A percentile compares a stretch with the other conserved stretches of the same genome.
Evolutionary conservation across 345 rosid species (phyloP).

Genomic region (Kandelia obovata): DNA sequence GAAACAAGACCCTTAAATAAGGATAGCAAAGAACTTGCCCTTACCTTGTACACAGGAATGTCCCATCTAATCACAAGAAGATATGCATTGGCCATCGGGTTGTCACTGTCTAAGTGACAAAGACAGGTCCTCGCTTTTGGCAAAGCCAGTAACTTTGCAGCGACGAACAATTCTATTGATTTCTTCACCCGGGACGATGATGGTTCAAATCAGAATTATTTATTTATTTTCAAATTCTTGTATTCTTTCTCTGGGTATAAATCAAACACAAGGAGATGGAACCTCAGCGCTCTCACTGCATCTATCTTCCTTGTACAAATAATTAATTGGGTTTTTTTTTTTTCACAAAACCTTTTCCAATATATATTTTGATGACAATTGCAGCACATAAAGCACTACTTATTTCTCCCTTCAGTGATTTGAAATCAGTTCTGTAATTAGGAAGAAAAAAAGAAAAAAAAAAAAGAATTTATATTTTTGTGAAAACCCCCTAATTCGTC

Average conservation of each 20-base stretch:
- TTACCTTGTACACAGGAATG: constrained; percentile 16
- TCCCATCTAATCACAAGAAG: constrained; percentile 26
- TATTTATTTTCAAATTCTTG: not conserved
- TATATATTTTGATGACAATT: no score
- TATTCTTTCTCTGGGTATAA: not conserved
- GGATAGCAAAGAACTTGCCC: constrained; percentile 8
- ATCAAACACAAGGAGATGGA: no score
- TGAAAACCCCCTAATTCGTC: constrained; percentile 7
- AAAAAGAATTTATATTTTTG: no score
- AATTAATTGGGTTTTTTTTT: no score
- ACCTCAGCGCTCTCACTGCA: no score
- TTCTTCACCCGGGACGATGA: constrained; percentile 13
- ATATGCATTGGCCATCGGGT: constrained; percentile 22
- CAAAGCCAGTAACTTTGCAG: constrained; percentile 20
- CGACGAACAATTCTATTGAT: constrained; percentile 17
- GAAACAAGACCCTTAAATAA: constrained; percentile 17
- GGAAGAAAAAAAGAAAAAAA: no score
- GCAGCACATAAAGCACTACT: no score
- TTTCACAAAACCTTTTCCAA: no score
- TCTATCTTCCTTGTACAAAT: no score
- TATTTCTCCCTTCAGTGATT: no score
- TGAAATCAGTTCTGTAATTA: no score
- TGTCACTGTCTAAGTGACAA: constrained; percentile 21
- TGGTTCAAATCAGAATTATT: constrained; percentile 33
- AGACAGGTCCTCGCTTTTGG: constrained; percentile 21